These are phyloP conservation scores for Mycena indigotica DNA, from an alignment of 768 basidiomycete genomes.

Conservation along the genomic window DNA sequence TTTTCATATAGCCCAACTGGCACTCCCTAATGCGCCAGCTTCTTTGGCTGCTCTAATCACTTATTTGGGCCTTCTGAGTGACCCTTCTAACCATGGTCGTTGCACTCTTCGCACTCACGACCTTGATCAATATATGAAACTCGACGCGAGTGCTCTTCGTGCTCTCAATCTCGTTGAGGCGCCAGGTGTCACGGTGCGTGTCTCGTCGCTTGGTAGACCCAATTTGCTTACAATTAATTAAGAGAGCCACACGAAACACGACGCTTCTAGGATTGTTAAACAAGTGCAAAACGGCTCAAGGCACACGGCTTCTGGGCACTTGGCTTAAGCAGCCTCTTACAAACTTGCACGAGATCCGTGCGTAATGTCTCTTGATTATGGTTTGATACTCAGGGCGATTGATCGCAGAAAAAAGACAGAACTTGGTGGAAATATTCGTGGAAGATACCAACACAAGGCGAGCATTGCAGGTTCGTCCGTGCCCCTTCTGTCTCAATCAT, in stretches of 20 bases:
- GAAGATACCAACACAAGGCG: slow-evolving; percentile 74
- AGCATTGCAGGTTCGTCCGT: slow-evolving; percentile 63
- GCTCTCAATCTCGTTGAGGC: slow-evolving; percentile 85
- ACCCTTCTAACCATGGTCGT: slow-evolving; percentile 75
- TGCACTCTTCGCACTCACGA: slow-evolving; percentile 87
- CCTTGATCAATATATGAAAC: slow-evolving; percentile 90
- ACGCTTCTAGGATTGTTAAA: slow-evolving; percentile 89
- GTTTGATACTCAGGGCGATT: neutral
- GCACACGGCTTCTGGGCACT: slow-evolving; percentile 79
- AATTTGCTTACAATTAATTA: slow-evolving; percentile 4
- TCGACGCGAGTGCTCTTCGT: slow-evolving; percentile 91
- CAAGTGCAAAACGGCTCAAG: slow-evolving; percentile 95
- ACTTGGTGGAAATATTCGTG: slow-evolving; percentile 84
- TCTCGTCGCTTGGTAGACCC: neutral
- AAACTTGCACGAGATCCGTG: slow-evolving; percentile 90
- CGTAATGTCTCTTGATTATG: slow-evolving; percentile 32
- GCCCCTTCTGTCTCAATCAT: neutral
- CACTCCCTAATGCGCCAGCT: slow-evolving; percentile 74
- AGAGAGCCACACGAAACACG: slow-evolving; percentile 67
- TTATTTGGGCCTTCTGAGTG: slow-evolving; percentile 80
- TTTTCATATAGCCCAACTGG: slow-evolving; percentile 65
- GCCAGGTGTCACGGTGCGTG: slow-evolving; percentile 54
- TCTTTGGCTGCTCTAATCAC: slow-evolving; percentile 79
- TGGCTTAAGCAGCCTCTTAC: slow-evolving; percentile 98
- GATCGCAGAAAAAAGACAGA: slow-evolving; percentile 76